Conservation (phyloP, 73 alveolate species). For the Loxodes magnus region DNA sequence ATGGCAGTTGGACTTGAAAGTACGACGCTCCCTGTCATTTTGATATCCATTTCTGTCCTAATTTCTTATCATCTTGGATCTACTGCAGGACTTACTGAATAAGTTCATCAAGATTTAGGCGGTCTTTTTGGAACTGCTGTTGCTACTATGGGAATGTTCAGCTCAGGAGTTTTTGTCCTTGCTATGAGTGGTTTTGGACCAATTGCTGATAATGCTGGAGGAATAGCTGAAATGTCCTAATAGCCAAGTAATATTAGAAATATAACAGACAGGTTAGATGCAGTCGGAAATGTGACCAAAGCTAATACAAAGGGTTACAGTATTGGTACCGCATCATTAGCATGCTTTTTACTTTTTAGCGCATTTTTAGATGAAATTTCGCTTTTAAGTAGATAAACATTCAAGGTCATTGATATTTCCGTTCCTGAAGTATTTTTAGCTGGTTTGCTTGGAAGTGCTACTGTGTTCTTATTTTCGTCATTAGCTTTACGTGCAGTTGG, state of each 20-base stretch:
- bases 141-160: conserved; percentile 88
- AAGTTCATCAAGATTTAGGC: no score
- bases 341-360: conserved; percentile 63
- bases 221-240: conserved; percentile 58
- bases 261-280: conserved; percentile 82
- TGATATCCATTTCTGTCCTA: neutral
- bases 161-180: conserved; percentile 71
- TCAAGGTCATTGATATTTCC: conserved; percentile 49
- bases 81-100: no score
- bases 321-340: conserved; percentile 77
- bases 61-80: neutral
- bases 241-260: conserved; percentile 48
- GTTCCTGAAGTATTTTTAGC: conserved; percentile 69
- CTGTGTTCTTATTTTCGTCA: conserved; percentile 59
- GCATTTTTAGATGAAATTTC: conserved; percentile 80
- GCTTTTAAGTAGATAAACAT: conserved; percentile 27
- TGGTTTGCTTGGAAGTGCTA: conserved; percentile 59
- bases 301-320: conserved; percentile 86
- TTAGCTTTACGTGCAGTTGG: conserved; percentile 77
- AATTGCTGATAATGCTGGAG: conserved; percentile 85
- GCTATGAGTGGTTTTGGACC: conserved; percentile 92
- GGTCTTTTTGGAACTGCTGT: conserved; percentile 88
- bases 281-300: conserved; percentile 89
- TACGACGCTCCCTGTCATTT: neutral
- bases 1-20: conserved; percentile 43